Evolutionary conservation across 805 yeast genomes (phyloP).

Genomic region (Candida ipomoeae): DNA sequence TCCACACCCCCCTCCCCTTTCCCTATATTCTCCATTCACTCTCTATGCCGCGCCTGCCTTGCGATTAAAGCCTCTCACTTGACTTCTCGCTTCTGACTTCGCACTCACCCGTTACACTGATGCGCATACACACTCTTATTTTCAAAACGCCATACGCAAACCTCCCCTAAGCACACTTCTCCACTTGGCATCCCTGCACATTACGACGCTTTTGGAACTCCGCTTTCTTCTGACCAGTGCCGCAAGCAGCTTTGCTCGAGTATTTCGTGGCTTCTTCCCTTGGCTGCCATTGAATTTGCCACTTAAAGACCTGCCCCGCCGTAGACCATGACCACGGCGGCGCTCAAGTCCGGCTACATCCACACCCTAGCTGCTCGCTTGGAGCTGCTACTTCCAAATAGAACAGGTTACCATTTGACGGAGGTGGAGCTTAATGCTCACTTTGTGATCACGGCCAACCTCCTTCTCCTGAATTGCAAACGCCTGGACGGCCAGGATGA

Average conservation of each 20-base stretch:
- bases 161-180: neutral
- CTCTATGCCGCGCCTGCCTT: neutral
- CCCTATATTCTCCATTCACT: neutral
- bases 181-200: neutral
- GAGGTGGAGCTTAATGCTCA: constrained; percentile 42
- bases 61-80: neutral
- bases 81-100: neutral
- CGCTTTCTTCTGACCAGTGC: neutral
- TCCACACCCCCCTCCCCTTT: neutral
- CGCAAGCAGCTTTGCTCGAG: neutral
- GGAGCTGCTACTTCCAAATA: constrained; percentile 33
- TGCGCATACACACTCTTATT: neutral
- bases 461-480: constrained; percentile 21
- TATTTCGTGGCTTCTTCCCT: neutral
- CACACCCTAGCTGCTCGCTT: constrained; percentile 20
- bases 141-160: neutral
- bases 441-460: constrained; percentile 28
- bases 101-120: constrained; percentile 1
- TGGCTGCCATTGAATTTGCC: neutral
- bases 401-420: constrained; percentile 35
- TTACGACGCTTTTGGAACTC: neutral
- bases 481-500: constrained; percentile 10
- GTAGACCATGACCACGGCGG: constrained; percentile 3
- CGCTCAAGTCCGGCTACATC: constrained; percentile 12
- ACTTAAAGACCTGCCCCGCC: neutral